Percentiles rank a stretch among this genome's conserved stretches.
Evolutionary conservation across 2,329 filamentous ascomycete species (phyloP).

Genomic region (Coniosporium tulheliwenetii): DNA sequence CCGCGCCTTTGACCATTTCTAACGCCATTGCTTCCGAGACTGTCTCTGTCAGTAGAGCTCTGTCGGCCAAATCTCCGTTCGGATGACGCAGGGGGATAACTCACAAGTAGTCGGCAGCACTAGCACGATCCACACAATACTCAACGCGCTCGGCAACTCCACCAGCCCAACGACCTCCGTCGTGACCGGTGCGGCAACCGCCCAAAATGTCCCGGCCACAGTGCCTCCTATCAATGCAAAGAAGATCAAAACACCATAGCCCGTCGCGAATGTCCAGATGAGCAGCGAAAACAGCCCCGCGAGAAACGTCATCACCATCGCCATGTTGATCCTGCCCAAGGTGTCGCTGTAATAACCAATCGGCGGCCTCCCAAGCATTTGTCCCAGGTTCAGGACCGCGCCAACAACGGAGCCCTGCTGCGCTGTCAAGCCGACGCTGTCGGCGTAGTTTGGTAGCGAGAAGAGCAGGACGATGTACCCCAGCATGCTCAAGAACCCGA

Average conservation of each 20-base stretch:
- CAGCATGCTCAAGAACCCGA: constrained; percentile 56
- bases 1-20: constrained; percentile 32
- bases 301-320: constrained; percentile 46
- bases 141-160: constrained; percentile 52
- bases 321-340: constrained; percentile 59
- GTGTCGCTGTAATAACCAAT: constrained; percentile 59
- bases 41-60: constrained; percentile 5
- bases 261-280: constrained; percentile 57
- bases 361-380: constrained; percentile 52
- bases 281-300: constrained; percentile 50
- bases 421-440: constrained; percentile 48
- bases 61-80: not conserved
- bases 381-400: constrained; percentile 55
- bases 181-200: constrained; percentile 49
- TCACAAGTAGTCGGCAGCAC: constrained; percentile 51
- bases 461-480: constrained; percentile 67
- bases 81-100: constrained; percentile 5
- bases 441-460: constrained; percentile 57
- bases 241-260: constrained; percentile 53
- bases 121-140: constrained; percentile 56
- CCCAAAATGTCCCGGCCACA: constrained; percentile 55
- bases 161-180: constrained; percentile 60
- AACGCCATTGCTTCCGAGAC: constrained; percentile 40
- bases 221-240: constrained; percentile 52
- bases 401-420: constrained; percentile 54